Evolutionary conservation across 2,329 filamentous ascomycete species (phyloP), one percentile per base, ranked within the genome.

Genomic region (Aplosporella prunicola): DNA sequence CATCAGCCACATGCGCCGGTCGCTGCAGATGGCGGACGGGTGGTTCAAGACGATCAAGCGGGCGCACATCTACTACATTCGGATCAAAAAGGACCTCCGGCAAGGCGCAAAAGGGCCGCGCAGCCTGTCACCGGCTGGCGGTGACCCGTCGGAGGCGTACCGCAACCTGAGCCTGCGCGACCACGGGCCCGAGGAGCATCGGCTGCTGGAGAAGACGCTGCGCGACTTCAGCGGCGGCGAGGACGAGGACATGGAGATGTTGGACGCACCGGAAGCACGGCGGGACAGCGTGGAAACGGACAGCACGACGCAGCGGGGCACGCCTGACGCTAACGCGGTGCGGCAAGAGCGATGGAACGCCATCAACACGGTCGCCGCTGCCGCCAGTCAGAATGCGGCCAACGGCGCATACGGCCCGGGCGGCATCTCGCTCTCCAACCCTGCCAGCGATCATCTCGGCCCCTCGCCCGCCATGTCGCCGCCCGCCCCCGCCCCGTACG

Each of bases 1-100:
- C 6, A 58, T 79, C 15, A 57, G 56, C 2, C 63, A 67, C 30
- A 72, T 78, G 64, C 62, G 67, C 0, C 55, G 55, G 3, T 67
- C 66, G 49, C 56, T 77, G 28, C 67, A 68, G 38, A 75, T 78
- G 71, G 74, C 73, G 2, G 63, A 64, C 20, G 69, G 67, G 3
- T 78, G 76, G 53, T 64, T 70, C 39, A 60, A 57, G 31, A 71
- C 73, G 6, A 67, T 78, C 39, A 58, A 61, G 18, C 64, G 68
- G 11, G 71, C 74, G 61, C 64, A 73, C 44, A 51, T 54, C 3
- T 78, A 72, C 46, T 78, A 74, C 45, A 51, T 60, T 2, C 58
- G 53, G 1, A 66, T 74, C 43, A 72, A 68, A 48, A 58, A 60
- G 20, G 69, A 76, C 41, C 71, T 68, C 43, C 39, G 46, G 9